Evolutionary conservation across 2,329 filamentous ascomycete genomes (phyloP), one percentile per base, ranked within the genome.

Genomic region (Epichloe aotearoae): DNA sequence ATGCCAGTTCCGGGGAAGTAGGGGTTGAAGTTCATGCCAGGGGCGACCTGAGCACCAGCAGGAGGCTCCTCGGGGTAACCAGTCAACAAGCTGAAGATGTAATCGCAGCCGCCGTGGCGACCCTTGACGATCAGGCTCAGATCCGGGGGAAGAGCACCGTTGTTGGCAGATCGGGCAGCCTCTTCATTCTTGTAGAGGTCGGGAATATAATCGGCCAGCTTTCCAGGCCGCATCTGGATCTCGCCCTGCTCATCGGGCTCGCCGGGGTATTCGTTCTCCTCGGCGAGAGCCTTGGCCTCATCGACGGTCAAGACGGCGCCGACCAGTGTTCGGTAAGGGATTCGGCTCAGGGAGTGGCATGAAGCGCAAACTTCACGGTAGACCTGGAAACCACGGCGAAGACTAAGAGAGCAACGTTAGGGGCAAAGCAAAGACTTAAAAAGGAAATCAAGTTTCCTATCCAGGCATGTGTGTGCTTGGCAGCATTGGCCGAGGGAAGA

Each of bases 1-100:
- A 98, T 98, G 68, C 91, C 91, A 61, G 93, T 97, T 67, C 93
- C 93, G 52, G 93, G 93, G 84, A 98, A 98, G 80, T 96, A 98
- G 54, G 93, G 93, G 82, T 98, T 98, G 83, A 98, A 98, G 83
- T 97, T 96, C 73, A 98, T 83, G 65, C 93, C 93, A 55, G 83
- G 82, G 62, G 83, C 84, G 54, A 98, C 85, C 62, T 79, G 74
- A 56, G 87, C 89, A 67, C 93, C 93, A 48, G 93, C 88, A 50
- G 93, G 93, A 54, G 88, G 79, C 74, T 98, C 93, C 61, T 98
- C 93, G 54, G 93, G 93, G 73, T 98, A 98, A 61, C 93, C 93
- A 51, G 93, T 98, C 66, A 98, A 75, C 69, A 98, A 79, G 69
- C 77, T 88, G 82, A 97, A 98, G 75, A 98, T 88, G 80, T 98